Conservation (phyloP, 495 filamentous ascomycete species). For the Aspergillus indologenus region DNA sequence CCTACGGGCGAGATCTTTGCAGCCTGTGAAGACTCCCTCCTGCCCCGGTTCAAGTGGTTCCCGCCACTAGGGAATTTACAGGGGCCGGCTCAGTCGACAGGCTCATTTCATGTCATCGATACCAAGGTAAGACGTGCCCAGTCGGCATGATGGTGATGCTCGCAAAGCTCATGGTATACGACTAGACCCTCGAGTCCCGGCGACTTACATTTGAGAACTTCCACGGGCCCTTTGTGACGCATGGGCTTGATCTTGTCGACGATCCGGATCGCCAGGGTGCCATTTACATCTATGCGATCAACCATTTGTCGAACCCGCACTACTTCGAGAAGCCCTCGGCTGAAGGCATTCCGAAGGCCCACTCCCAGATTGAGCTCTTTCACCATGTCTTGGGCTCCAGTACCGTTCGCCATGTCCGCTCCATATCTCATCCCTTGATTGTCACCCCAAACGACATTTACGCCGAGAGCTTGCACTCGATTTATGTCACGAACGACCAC, state of each 20-base stretch:
- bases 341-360: conserved; percentile 29
- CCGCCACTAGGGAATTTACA: conserved; percentile 46
- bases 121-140: conserved; percentile 35
- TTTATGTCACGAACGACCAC: conserved; percentile 64
- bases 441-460: conserved; percentile 61
- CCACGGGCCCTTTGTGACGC: conserved; percentile 52
- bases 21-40: conserved; percentile 50
- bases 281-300: conserved; percentile 60
- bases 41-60: conserved; percentile 53
- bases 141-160: background rate
- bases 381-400: conserved; percentile 43
- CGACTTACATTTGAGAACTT: conserved; percentile 52
- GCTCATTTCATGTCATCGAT: conserved; percentile 55
- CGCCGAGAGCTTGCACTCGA: conserved; percentile 42
- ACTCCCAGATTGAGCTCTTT: conserved; percentile 59
- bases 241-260: conserved; percentile 57
- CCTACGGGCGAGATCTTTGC: conserved; percentile 51
- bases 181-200: conserved; percentile 48
- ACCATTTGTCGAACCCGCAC: conserved; percentile 51
- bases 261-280: conserved; percentile 41
- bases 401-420: conserved; percentile 41
- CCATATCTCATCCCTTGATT: conserved; percentile 43
- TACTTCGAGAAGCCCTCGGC: conserved; percentile 15
- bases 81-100: conserved; percentile 32
- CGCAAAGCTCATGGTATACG: conserved; percentile 11